A percentile compares a stretch with the other conserved stretches of the same genome.
Evolutionary conservation across 768 basidiomycete genomes (phyloP).

Genomic region (Hypsizygus marmoreus): DNA sequence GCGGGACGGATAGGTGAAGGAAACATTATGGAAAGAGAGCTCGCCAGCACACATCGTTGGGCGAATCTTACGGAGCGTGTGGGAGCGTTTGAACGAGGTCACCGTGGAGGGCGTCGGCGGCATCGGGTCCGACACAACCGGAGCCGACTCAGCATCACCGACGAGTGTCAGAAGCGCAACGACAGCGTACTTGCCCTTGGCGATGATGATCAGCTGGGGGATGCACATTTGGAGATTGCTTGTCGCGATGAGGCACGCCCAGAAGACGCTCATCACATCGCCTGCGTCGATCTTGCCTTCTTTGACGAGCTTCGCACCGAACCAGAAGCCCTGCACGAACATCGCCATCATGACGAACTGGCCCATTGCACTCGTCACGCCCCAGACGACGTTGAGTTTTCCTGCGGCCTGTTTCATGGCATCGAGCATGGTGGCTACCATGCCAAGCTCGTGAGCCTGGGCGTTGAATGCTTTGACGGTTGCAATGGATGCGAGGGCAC

Average conservation of each 20-base stretch:
- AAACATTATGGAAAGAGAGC: constrained; percentile 69
- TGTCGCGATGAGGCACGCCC: constrained; percentile 92
- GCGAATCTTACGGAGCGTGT: constrained; percentile 59
- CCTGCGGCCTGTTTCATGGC: constrained; percentile 48
- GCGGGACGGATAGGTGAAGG: constrained; percentile 84
- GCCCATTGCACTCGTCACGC: constrained; percentile 59
- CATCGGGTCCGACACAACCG: constrained; percentile 7
- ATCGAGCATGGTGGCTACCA: constrained; percentile 45
- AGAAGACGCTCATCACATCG: constrained; percentile 95
- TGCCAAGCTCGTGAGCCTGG: constrained; percentile 45
- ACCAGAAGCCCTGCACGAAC: constrained; percentile 99
- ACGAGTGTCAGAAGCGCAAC: constrained; percentile 65
- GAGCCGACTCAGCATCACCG: constrained; percentile 38
- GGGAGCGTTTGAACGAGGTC: constrained; percentile 9
- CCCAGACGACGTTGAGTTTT: constrained; percentile 74
- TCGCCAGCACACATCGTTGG: constrained; percentile 73
- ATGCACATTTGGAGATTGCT: constrained; percentile 87
- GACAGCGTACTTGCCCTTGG: constrained; percentile 85
- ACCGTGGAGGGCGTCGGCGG: constrained; percentile 7
- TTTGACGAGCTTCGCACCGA: constrained; percentile 86
- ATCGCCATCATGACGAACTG: constrained; percentile 88
- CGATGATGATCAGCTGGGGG: constrained; percentile 74
- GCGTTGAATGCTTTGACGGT: constrained; percentile 97
- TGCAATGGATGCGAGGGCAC: constrained; percentile 72
- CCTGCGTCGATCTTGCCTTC: constrained; percentile 69